Conservation (phyloP, 2,329 filamentous ascomycete genomes). For the Sporothrix mexicana region DNA sequence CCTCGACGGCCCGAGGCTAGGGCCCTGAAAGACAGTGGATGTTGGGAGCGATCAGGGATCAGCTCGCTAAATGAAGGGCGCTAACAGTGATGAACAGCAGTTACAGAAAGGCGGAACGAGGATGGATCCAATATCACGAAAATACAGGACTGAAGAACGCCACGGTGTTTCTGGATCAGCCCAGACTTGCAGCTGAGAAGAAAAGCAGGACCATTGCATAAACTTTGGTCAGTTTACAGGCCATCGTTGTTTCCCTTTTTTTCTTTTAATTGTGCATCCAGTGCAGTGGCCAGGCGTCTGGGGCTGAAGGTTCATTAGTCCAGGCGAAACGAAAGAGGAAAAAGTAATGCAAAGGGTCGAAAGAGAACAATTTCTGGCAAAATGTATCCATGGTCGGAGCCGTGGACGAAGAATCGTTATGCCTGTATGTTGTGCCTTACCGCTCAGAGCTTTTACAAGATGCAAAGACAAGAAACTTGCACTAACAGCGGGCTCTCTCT, state of each 20-base stretch:
- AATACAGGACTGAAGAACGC: too few species aligned
- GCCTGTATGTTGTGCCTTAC: not conserved
- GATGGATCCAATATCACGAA: too few species aligned
- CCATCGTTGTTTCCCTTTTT: not conserved
- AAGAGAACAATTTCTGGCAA: not conserved
- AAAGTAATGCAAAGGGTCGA: not conserved
- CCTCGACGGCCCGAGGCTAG: slow-evolving; percentile 2
- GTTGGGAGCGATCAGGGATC: not conserved
- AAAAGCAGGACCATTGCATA: too few species aligned
- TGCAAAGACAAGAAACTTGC: not conserved
- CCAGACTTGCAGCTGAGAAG: slow-evolving; percentile 1
- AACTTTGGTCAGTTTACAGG: not conserved
- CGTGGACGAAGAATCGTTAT: not conserved
- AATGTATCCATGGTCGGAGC: not conserved
- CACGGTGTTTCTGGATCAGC: not conserved
- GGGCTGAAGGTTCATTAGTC: not conserved
- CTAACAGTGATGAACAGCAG: not conserved
- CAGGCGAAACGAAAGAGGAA: not conserved
- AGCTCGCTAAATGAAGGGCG: not conserved
- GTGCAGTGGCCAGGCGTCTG: not conserved
- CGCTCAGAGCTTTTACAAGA: not conserved
- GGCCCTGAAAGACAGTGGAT: not conserved
- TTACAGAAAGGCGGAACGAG: not conserved
- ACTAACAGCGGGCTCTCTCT: not conserved
- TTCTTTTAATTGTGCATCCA: not conserved